Conservation (phyloP, 1,139 yeast species). For the Debaryomyces robertsiae region DNA sequence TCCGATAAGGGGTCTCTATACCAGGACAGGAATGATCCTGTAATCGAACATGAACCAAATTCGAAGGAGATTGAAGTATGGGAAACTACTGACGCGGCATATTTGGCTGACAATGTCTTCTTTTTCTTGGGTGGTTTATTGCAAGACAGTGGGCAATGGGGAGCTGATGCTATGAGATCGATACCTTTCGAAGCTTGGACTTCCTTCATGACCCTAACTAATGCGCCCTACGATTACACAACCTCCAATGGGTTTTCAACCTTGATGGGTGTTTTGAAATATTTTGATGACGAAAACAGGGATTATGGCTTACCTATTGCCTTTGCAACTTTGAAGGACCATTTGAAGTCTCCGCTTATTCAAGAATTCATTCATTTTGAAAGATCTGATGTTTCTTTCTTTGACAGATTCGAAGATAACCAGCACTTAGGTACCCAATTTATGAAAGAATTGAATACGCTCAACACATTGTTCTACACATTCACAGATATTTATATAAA, state of each 20-base stretch:
- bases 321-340: constrained; percentile 18
- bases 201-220: constrained; percentile 41
- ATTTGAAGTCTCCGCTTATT: constrained; percentile 19
- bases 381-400: constrained; percentile 23
- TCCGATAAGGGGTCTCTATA: constrained; percentile 49
- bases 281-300: constrained; percentile 58
- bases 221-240: constrained; percentile 64
- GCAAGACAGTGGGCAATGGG: constrained; percentile 55
- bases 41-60: constrained; percentile 41
- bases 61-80: constrained; percentile 48
- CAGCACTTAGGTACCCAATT: constrained; percentile 35
- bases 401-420: constrained; percentile 31
- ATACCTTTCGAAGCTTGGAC: constrained; percentile 50
- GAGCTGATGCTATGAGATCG: constrained; percentile 38
- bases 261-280: constrained; percentile 53
- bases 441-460: constrained; percentile 33
- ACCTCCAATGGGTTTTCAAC: constrained; percentile 57
- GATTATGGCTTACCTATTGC: constrained; percentile 48
- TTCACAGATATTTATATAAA: constrained; percentile 58
- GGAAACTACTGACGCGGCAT: constrained; percentile 51
- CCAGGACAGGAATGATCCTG: constrained; percentile 37
- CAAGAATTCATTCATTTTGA: constrained; percentile 23
- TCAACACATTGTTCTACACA: constrained; percentile 45
- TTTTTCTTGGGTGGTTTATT: constrained; percentile 50
- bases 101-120: constrained; percentile 49